Conservation (phyloP, 345 rosid genomes). For the Hevea brasiliensis region DNA sequence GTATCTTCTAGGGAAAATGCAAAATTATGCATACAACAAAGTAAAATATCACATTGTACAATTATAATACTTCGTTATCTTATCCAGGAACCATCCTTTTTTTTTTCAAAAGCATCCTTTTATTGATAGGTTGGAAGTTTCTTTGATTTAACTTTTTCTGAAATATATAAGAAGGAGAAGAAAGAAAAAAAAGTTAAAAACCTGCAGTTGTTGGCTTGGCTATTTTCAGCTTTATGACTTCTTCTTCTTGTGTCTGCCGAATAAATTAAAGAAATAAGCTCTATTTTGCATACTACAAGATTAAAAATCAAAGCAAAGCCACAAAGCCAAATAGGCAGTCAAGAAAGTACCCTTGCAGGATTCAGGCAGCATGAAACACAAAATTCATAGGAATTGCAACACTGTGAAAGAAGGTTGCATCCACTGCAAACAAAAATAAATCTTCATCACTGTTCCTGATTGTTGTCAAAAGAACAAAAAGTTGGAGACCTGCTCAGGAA, state of each 20-base stretch:
- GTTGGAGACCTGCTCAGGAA: conserved; percentile 14
- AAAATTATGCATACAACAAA: background rate
- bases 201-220: conserved; percentile 91
- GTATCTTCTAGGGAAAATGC: background rate
- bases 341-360: conserved; percentile 62
- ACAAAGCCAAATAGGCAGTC: background rate
- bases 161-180: background rate
- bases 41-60: no score
- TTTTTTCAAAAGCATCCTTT: no score
- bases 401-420: conserved; percentile 73
- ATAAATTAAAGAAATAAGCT: conserved; percentile 19
- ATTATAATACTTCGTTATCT: background rate
- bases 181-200: conserved; percentile 11
- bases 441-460: background rate
- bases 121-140: background rate
- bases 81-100: background rate
- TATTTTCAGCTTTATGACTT: conserved; percentile 58
- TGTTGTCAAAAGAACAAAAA: background rate
- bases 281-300: conserved; percentile 11
- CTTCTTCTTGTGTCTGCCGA: conserved; percentile 58
- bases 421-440: conserved; percentile 48
- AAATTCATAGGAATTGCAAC: conserved; percentile 83
- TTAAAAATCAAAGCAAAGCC: conserved; percentile 11
- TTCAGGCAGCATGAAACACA: conserved; percentile 90
- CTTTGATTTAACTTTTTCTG: background rate